Evolutionary conservation across 1,284 basidiomycete species (phyloP).

Genomic region (Gomphus sp.): DNA sequence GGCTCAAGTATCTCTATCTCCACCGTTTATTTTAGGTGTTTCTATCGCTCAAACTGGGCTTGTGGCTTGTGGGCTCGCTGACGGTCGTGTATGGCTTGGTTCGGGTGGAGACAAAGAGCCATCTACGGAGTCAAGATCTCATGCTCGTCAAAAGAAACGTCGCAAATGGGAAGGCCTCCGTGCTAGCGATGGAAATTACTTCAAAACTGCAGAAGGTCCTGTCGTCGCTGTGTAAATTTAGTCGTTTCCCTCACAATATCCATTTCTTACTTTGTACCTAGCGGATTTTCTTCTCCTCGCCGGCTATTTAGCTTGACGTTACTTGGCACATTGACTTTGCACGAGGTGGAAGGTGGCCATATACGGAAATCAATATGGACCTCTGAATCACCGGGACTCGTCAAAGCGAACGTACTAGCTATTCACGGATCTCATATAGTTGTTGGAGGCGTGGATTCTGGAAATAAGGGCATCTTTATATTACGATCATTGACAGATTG

Average conservation of each 20-base stretch:
- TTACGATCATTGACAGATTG: not conserved
- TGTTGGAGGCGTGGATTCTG: constrained; percentile 1
- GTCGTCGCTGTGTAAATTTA: constrained; percentile 52
- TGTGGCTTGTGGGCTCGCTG: constrained; percentile 63
- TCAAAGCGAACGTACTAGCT: constrained; percentile 7
- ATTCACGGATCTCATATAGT: not conserved
- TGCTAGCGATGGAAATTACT: constrained; percentile 32
- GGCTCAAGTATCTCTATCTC: constrained; percentile 49
- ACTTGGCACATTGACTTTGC: constrained; percentile 2
- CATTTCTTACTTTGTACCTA: not conserved
- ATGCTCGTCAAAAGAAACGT: constrained; percentile 39
- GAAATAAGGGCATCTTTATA: not conserved
- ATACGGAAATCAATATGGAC: not conserved
- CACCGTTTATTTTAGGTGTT: constrained; percentile 60
- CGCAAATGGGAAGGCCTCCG: constrained; percentile 67
- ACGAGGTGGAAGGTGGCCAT: not conserved
- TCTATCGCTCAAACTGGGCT: constrained; percentile 47
- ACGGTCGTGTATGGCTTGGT: constrained; percentile 63
- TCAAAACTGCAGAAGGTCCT: constrained; percentile 57
- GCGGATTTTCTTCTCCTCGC: not conserved
- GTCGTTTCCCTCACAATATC: not conserved
- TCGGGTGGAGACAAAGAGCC: constrained; percentile 50
- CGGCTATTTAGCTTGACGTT: constrained; percentile 3
- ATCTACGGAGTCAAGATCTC: constrained; percentile 11
- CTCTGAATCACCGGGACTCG: not conserved